A percentile compares a stretch with the other conserved stretches of the same genome.
These are phyloP conservation scores for Auricularia auricula-judae DNA, from an alignment of 768 basidiomycete species.

Conservation along the genomic window DNA sequence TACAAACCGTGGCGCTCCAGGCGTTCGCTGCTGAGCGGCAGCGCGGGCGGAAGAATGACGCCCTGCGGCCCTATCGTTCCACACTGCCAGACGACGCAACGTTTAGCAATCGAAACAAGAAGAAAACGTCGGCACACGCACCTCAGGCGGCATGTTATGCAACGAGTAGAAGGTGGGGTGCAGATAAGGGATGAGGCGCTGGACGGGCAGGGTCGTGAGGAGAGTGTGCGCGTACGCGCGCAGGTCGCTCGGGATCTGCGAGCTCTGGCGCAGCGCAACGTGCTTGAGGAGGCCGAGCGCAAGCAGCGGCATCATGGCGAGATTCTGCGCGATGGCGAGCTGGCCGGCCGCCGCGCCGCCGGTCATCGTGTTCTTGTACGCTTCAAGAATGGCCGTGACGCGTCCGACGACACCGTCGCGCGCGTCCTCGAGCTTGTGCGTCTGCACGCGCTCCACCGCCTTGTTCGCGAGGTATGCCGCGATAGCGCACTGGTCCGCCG, in stretches of 20 bases:
- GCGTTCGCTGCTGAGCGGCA: slow-evolving; percentile 91
- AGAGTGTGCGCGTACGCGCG: slow-evolving; percentile 91
- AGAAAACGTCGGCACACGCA: slow-evolving; percentile 17
- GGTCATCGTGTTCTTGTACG: slow-evolving; percentile 96
- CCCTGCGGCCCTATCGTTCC: slow-evolving; percentile 88
- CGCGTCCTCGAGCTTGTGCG: slow-evolving; percentile 81
- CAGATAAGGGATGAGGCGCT: slow-evolving; percentile 85
- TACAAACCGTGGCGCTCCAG: slow-evolving; percentile 92
- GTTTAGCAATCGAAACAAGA: not conserved
- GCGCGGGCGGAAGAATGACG: slow-evolving; percentile 73
- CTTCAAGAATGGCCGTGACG: slow-evolving; percentile 70
- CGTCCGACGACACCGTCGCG: slow-evolving; percentile 76
- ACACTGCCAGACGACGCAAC: slow-evolving; percentile 34
- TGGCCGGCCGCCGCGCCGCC: slow-evolving; percentile 92
- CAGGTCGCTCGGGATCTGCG: slow-evolving; percentile 94
- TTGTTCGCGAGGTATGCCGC: slow-evolving; percentile 81
- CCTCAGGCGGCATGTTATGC: slow-evolving; percentile 93
- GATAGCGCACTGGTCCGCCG: slow-evolving; percentile 82
- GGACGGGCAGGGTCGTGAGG: slow-evolving; percentile 82
- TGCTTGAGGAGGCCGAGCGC: slow-evolving; percentile 90
- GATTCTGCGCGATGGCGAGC: slow-evolving; percentile 81
- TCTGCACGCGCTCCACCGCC: slow-evolving; percentile 80
- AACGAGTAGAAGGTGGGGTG: slow-evolving; percentile 93
- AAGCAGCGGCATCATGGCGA: slow-evolving; percentile 89
- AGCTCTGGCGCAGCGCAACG: slow-evolving; percentile 90